phyloP scores from a whole-genome alignment of 805 yeast genomes.

The Starmerella floricola region DNA sequence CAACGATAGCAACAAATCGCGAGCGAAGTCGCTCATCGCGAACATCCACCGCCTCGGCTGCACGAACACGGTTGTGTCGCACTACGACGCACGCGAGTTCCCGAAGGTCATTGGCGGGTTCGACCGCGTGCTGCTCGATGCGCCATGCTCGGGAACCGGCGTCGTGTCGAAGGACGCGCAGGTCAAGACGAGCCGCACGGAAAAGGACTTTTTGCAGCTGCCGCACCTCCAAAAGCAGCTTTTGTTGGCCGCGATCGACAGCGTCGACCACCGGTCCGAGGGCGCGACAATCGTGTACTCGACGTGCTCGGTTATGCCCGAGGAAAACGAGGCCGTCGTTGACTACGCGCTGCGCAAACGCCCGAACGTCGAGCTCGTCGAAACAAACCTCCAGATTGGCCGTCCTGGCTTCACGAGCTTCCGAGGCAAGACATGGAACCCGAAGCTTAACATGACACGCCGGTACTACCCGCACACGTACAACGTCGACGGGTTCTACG shows the following conservation, averaged over 20 bases:
- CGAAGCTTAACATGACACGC: constrained; percentile 66
- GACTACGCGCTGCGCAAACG: constrained; percentile 93
- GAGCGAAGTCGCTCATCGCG: constrained; percentile 93
- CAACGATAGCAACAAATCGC: constrained; percentile 89
- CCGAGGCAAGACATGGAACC: constrained; percentile 84
- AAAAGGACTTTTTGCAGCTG: constrained; percentile 89
- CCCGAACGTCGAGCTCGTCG: constrained; percentile 90
- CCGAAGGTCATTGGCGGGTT: constrained; percentile 98
- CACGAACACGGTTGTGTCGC: constrained; percentile 89
- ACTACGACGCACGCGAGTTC: constrained; percentile 96
- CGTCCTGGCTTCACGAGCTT: constrained; percentile 88
- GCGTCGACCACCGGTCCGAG: constrained; percentile 82
- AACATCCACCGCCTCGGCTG: constrained; percentile 96
- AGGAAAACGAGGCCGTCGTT: constrained; percentile 97
- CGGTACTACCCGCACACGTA: constrained; percentile 97
- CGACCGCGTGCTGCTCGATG: constrained; percentile 87
- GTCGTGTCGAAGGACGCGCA: constrained; percentile 95
- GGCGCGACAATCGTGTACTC: constrained; percentile 84
- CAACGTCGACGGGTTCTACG: constrained; percentile 96
- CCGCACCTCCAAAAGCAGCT: constrained; percentile 95
- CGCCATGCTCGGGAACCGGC: constrained; percentile 99
- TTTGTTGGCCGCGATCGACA: constrained; percentile 86
- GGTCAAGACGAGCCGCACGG: constrained; percentile 86
- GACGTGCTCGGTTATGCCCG: constrained; percentile 96
- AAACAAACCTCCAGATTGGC: constrained; percentile 84